Conservation (phyloP, 352 stramenopile genomes). For the Pythium diclinum region DNA sequence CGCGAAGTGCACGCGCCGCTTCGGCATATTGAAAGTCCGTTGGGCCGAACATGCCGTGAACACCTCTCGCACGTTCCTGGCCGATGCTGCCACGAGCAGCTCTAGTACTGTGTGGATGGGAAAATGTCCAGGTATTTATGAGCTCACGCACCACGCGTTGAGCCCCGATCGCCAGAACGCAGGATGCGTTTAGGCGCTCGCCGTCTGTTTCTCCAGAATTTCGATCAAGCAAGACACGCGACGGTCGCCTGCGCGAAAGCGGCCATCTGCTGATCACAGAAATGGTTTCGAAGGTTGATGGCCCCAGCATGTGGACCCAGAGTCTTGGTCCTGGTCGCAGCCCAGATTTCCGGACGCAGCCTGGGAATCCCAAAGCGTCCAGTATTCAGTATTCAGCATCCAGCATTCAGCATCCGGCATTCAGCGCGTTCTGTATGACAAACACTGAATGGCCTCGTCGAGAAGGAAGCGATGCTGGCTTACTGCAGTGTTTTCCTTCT, state of each 20-base stretch:
- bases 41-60: background rate
- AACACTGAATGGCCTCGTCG: background rate
- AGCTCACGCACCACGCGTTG: background rate
- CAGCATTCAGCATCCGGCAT: background rate
- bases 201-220: conserved; percentile 17
- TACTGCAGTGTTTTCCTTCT: too few relatives aligned
- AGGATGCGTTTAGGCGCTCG: background rate
- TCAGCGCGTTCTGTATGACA: background rate
- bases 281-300: background rate
- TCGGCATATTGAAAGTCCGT: background rate
- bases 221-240: conserved; percentile 14
- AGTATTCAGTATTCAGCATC: background rate
- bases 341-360: background rate
- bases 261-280: background rate
- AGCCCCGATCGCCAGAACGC: conserved; percentile 6
- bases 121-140: background rate
- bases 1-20: background rate
- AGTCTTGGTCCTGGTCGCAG: background rate
- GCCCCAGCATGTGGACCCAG: background rate
- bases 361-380: background rate
- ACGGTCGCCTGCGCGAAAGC: conserved; percentile 2
- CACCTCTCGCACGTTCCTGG: background rate
- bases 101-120: background rate
- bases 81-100: background rate
- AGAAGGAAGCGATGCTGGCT: background rate